Evolutionary conservation across 139 green algal species (phyloP).

Genomic region (Desmodesmus armatus): DNA sequence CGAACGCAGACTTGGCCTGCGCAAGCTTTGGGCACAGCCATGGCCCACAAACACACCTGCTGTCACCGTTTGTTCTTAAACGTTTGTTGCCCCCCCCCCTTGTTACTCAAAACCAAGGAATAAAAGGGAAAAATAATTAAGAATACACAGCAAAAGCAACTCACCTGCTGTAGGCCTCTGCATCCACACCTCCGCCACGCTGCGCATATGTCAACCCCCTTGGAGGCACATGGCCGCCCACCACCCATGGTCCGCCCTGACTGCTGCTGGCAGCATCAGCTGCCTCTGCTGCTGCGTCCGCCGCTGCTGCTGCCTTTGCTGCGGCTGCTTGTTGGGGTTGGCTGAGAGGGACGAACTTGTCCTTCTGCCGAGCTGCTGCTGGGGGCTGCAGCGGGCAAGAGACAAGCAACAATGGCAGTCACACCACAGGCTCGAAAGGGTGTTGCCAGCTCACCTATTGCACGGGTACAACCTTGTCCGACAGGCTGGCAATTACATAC

Average conservation of each 20-base stretch:
- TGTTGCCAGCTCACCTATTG: not conserved
- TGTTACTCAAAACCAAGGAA: not conserved
- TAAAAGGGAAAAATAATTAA: not conserved
- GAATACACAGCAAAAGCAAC: not conserved
- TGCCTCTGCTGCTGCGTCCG: not conserved
- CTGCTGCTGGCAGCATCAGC: not conserved
- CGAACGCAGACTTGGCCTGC: no score
- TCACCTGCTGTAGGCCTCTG: not conserved
- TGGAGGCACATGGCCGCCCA: no score
- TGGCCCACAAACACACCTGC: no score
- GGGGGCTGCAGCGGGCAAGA: slow-evolving; percentile 2
- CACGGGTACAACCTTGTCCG: not conserved
- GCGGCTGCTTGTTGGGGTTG: not conserved
- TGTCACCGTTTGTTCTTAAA: not conserved
- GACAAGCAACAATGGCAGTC: not conserved
- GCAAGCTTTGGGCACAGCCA: no score
- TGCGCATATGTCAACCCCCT: slow-evolving; percentile 11
- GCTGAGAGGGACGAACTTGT: slow-evolving; percentile 37
- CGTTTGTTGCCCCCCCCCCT: not conserved
- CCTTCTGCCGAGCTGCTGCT: slow-evolving; percentile 42
- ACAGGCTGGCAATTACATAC: not conserved
- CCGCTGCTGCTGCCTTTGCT: not conserved
- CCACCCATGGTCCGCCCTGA: not conserved
- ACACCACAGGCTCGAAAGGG: not conserved
- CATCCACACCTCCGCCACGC: slow-evolving; percentile 16